Base-by-base conservation (phyloP, 2,329 filamentous ascomycete species). In the Microcera coccophila region DNA sequence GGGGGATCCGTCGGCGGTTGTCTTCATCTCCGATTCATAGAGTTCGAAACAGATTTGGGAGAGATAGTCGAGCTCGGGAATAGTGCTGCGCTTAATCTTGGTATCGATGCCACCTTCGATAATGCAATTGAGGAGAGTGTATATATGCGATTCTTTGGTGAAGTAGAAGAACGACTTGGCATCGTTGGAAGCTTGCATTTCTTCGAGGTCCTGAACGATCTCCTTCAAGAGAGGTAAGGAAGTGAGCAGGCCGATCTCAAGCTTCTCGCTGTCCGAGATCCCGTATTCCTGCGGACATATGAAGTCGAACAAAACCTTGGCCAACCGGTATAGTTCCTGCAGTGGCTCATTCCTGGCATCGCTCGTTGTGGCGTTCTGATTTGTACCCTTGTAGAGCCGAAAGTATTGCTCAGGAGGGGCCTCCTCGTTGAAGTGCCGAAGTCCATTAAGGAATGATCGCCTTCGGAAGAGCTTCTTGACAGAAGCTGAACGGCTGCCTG, bases 81-180 rank as follows among this genome's bases (percentile, higher is more conserved):
- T 98, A 31, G 88, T 90, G 59, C 89, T 90, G 28, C 94, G 85
- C 57, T 89, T 86, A 61, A 98, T 97, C 71, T 98, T 98, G 18
- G 91, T 96, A 61, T 94, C 87, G 52, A 98, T 87, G 21, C 93
- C 94, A 47, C 94, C 93, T 65, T 98, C 93, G 19, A 98, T 79
- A 55, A 98, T 97, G 64, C 91, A 97, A 66, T 98, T 98, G 45
- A 98, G 79, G 4, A 98, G 78, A 4, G 93, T 98, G 70, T 98
- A 98, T 50, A 98, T 96, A 64, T 98, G 93, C 1, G 89, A 95
- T 68, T 98, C 93, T 67, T 98, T 98, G 50, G 93, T 98, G 67
- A 98, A 98, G 71, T 98, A 98, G 68, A 97, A 88, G 73, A 97
- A 97, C 2, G 86, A 91, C 63, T 96, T 96, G 34, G 90, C 90